Conservation (phyloP, 2,329 filamentous ascomycete species). For the Botrytis porri region DNA sequence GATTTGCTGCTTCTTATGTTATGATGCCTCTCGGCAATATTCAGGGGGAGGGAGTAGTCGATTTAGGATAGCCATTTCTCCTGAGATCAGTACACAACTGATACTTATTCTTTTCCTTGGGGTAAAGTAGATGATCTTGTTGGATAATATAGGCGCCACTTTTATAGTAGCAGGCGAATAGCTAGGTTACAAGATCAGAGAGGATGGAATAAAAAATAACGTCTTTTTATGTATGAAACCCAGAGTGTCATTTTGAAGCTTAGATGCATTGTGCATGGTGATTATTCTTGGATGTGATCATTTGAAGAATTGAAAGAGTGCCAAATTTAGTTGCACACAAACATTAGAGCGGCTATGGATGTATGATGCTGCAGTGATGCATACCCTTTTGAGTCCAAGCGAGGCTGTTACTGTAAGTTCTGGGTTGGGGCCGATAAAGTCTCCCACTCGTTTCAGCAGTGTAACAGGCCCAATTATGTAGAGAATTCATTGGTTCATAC, state of each 20-base stretch:
- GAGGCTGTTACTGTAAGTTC: not conserved
- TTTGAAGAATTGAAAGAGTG: not conserved
- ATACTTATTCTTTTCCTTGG: constrained; percentile 6
- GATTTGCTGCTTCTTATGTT: constrained; percentile 27
- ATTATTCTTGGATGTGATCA: not conserved
- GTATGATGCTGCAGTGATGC: constrained; percentile 2
- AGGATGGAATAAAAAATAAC: constrained; percentile 24
- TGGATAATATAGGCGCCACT: constrained; percentile 20
- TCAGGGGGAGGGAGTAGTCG: constrained; percentile 1
- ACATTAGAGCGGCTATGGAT: constrained; percentile 7
- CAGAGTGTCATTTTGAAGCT: constrained; percentile 3
- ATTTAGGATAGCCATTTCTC: constrained; percentile 23
- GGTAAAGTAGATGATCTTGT: constrained; percentile 12
- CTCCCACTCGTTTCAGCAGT: constrained; percentile 14
- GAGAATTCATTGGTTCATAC: not conserved
- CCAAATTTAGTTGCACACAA: not conserved
- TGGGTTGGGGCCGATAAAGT: not conserved
- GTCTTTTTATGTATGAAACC: constrained; percentile 20
- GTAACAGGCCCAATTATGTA: constrained; percentile 2
- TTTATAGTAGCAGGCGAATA: constrained; percentile 23
- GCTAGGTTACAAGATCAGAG: constrained; percentile 22
- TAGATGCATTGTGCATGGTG: constrained; percentile 1
- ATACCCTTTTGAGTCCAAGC: constrained; percentile 2
- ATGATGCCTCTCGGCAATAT: constrained; percentile 20
- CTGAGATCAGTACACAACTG: constrained; percentile 21